phyloP scores from a whole-genome alignment of 2,329 filamentous ascomycete genomes.

The Teratosphaeria viscida region DNA sequence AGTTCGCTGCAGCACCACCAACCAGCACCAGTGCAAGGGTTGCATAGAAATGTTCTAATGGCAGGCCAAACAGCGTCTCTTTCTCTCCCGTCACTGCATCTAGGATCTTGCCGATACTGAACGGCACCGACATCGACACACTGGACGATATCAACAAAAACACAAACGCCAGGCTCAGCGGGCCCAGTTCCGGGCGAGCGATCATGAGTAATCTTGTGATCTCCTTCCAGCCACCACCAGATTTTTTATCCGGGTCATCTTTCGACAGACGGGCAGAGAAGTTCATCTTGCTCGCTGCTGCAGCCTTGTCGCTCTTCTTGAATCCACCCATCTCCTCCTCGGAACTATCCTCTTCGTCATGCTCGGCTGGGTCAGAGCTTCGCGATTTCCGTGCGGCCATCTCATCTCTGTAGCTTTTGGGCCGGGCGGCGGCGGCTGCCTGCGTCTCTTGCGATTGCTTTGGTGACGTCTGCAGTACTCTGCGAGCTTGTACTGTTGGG shows the following conservation, averaged over 20 bases:
- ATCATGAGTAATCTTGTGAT: constrained; percentile 83
- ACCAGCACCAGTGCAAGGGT: constrained; percentile 65
- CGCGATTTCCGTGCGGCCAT: neutral
- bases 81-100: constrained; percentile 74
- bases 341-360: constrained; percentile 24
- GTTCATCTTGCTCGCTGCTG: constrained; percentile 80
- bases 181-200: constrained; percentile 70
- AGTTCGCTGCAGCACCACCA: constrained; percentile 80
- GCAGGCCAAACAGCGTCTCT: constrained; percentile 70
- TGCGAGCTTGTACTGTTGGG: neutral
- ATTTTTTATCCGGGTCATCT: constrained; percentile 49
- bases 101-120: constrained; percentile 90
- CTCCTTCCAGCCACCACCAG: constrained; percentile 55
- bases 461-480: constrained; percentile 13
- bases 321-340: constrained; percentile 50
- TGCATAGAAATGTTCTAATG: constrained; percentile 77
- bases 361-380: neutral
- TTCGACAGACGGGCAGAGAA: constrained; percentile 79
- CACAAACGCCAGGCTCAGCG: constrained; percentile 69
- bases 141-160: constrained; percentile 81
- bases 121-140: constrained; percentile 93
- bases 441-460: constrained; percentile 8
- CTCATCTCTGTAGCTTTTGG: constrained; percentile 11
- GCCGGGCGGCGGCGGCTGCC: neutral
- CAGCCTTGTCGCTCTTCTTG: constrained; percentile 69